phyloP scores from a whole-genome alignment of 345 rosid species.

The Excoecaria cochinchinensis region DNA sequence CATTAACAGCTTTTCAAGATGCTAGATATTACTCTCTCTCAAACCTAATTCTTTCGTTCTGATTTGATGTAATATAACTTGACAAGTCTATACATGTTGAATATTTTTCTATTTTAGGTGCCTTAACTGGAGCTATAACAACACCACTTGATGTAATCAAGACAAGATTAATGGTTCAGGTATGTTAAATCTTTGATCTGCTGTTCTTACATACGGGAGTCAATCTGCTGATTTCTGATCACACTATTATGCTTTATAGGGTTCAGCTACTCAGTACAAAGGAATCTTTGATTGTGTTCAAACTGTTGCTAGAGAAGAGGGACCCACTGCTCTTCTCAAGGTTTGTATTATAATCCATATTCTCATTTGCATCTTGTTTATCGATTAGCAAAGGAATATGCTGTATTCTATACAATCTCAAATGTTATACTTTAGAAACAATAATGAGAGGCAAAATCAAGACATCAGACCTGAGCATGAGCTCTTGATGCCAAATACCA shows the following conservation, averaged over 20 bases:
- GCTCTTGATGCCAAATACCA: neutral
- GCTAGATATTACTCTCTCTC: neutral
- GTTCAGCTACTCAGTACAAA: slow-evolving; percentile 73
- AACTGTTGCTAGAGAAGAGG: slow-evolving; percentile 80
- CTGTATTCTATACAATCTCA: neutral
- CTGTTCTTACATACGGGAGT: neutral
- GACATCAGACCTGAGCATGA: neutral
- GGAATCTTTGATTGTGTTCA: slow-evolving; percentile 88
- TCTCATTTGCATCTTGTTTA: neutral
- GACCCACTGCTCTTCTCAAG: slow-evolving; percentile 84
- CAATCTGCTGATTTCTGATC: neutral
- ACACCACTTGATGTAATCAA: slow-evolving; percentile 97
- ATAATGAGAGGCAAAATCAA: no score
- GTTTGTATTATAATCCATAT: slow-evolving; percentile 30
- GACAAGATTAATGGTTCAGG: slow-evolving; percentile 98
- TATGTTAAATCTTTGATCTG: slow-evolving; percentile 23
- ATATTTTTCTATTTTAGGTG: slow-evolving; percentile 44
- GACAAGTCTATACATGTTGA: neutral
- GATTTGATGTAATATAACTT: neutral
- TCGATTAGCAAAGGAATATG: neutral
- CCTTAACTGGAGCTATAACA: slow-evolving; percentile 93
- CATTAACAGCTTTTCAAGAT: no score
- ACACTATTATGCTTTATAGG: slow-evolving; percentile 38
- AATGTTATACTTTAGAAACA: neutral
- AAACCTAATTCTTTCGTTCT: neutral